phyloP scores from a whole-genome alignment of 2,329 filamentous ascomycete genomes.

The Hypoxylon sp. region DNA sequence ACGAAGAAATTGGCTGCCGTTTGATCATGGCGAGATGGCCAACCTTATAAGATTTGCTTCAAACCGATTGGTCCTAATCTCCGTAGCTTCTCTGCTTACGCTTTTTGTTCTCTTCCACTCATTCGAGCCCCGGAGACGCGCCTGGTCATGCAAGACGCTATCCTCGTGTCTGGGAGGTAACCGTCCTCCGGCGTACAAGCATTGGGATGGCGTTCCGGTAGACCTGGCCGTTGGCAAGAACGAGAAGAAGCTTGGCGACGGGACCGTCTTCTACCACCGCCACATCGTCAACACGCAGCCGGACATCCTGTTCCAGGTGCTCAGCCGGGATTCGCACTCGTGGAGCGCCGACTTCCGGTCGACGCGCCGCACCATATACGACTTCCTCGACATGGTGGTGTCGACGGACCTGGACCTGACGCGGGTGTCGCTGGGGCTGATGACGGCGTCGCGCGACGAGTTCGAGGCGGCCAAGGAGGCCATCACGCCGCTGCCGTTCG shows the following conservation, averaged over 20 bases:
- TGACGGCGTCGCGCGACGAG: constrained; percentile 41
- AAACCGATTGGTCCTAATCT: constrained; percentile 27
- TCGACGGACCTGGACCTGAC: constrained; percentile 39
- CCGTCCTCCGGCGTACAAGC: constrained; percentile 36
- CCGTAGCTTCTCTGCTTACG: constrained; percentile 26
- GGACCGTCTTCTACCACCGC: constrained; percentile 37
- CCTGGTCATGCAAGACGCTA: constrained; percentile 43
- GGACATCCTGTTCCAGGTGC: constrained; percentile 39
- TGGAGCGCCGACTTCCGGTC: constrained; percentile 43
- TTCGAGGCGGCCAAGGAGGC: constrained; percentile 38
- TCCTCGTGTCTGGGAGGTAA: constrained; percentile 36
- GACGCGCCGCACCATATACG: constrained; percentile 41
- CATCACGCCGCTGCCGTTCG: constrained; percentile 38
- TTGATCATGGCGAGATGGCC: constrained; percentile 30
- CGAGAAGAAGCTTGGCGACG: constrained; percentile 39
- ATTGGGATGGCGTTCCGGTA: constrained; percentile 36
- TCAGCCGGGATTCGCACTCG: constrained; percentile 40
- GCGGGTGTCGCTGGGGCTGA: constrained; percentile 39
- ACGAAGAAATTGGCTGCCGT: background rate
- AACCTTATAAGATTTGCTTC: constrained; percentile 17
- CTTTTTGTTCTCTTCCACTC: constrained; percentile 40
- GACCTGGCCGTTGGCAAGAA: constrained; percentile 28
- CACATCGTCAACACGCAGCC: constrained; percentile 36
- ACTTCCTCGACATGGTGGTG: constrained; percentile 42
- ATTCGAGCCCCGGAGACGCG: constrained; percentile 38